Conservation (phyloP, 768 basidiomycete species). For the Goffeauzyma gilvescens region DNA sequence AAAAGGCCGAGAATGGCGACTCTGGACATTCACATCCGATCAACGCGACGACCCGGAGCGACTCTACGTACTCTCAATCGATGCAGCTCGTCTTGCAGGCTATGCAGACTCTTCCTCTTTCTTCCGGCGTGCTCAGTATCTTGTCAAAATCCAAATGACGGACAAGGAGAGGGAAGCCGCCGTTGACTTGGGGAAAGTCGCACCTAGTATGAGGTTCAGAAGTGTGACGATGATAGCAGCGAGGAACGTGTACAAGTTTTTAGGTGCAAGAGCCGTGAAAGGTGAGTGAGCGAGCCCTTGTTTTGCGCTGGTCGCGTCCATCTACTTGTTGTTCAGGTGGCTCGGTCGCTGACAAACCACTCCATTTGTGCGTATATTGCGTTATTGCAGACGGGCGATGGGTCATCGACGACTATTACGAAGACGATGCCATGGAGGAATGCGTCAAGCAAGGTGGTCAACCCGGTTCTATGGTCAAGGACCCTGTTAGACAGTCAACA, state of each 20-base stretch:
- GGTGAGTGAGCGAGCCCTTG: conserved; percentile 42
- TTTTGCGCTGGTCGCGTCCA: too few relatives aligned
- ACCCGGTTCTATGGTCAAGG: conserved; percentile 57
- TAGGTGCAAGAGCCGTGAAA: conserved; percentile 75
- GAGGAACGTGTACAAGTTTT: conserved; percentile 78
- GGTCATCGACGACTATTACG: conserved; percentile 91
- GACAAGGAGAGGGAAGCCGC: conserved; percentile 82
- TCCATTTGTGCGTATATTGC: neutral
- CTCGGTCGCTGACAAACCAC: neutral
- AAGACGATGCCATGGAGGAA: conserved; percentile 58
- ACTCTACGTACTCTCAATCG: conserved; percentile 88
- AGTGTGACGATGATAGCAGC: conserved; percentile 87
- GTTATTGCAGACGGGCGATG: conserved; percentile 55
- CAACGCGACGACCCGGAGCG: conserved; percentile 57
- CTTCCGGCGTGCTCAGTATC: conserved; percentile 74
- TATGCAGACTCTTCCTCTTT: conserved; percentile 97
- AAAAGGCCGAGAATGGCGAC: conserved; percentile 69
- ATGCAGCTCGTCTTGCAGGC: conserved; percentile 86
- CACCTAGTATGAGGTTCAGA: conserved; percentile 67
- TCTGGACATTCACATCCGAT: conserved; percentile 68
- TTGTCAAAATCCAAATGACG: conserved; percentile 75
- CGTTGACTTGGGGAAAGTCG: conserved; percentile 70
- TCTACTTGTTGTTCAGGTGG: neutral
- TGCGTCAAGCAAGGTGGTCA: conserved; percentile 64
- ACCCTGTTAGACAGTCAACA: too few relatives aligned